Base-by-base conservation (phyloP, 768 basidiomycete genomes). In the Tylopilus sp. region DNA sequence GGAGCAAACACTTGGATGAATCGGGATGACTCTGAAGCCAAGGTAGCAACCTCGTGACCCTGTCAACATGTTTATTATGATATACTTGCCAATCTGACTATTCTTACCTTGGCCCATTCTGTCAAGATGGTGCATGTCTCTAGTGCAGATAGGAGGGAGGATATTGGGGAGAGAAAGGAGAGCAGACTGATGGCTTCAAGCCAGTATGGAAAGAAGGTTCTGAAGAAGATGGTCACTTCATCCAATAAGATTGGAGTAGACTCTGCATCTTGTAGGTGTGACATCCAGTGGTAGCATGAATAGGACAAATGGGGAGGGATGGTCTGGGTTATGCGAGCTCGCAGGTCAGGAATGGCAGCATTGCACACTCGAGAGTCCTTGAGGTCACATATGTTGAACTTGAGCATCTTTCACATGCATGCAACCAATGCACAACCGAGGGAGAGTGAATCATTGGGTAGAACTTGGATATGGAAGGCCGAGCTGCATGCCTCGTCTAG, bases 191-290 rank as follows among this genome's bases (percentile, higher is more conserved):
- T 40, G 12, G 22, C 38, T 40, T 40, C 22, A 12, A 40, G 38
- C 38, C 38, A 40, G 17, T 24, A 50, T 24, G 38, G 37, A 11
- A 50, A 22, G 30, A 26, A 50, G 11, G 29, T 16, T n/a, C 43
- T 51, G 26, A 55, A 52, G 33, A 45, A 52, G 24, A 26, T 14
- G 3, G 45, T 47, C 8, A 55, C 21, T 2, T 51, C 40, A 24
- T n/a, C 3, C 26, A 51, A 19, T 42, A 56, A 26, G 11, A 25
- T 31, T 28, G 30, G 46, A 28, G 42, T 33, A 48, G 22, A 48
- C 7, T 29, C n/a, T 3, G 26, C 21, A 28, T 40, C 28, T 19
- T 38, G 41, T 6, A 56, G 22, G 19, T 52, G 55, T 19, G 19
- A 19, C 41, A 56, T 45, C 50, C 50, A 44, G 26, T 44, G 19